Conservation (phyloP, 208 protist species). For the Crithidia acanthocephali region DNA sequence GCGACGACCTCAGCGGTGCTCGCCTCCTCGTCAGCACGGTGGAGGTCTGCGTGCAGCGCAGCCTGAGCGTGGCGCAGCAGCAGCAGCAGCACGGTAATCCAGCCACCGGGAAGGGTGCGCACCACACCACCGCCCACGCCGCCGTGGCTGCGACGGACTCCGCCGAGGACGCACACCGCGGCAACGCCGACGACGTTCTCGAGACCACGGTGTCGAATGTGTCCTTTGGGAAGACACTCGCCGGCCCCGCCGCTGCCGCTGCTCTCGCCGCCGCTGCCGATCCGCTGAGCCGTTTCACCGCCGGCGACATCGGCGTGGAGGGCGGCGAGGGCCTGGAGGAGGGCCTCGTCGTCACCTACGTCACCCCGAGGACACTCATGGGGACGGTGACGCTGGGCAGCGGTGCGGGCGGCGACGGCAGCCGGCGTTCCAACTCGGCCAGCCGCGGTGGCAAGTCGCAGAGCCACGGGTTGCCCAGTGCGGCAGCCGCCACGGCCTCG, state of each 20-base stretch:
- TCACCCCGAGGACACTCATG: slow-evolving; percentile 35
- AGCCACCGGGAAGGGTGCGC: background rate
- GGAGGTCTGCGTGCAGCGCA: slow-evolving; percentile 32
- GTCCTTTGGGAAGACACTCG: background rate
- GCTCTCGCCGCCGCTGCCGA: slow-evolving; percentile 8
- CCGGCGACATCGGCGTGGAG: slow-evolving; percentile 32
- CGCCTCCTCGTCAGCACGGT: slow-evolving; percentile 56
- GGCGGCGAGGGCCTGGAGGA: slow-evolving; percentile 18
- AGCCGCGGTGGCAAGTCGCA: slow-evolving; percentile 6
- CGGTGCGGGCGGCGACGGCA: background rate
- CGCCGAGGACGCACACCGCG: slow-evolving; percentile 1
- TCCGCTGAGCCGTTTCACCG: slow-evolving; percentile 16
- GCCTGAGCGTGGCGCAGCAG: slow-evolving; percentile 12
- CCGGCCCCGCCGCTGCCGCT: no score
- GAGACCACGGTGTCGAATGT: background rate
- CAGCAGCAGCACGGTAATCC: background rate
- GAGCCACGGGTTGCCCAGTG: slow-evolving; percentile 4
- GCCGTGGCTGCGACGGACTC: slow-evolving; percentile 4
- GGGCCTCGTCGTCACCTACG: slow-evolving; percentile 23
- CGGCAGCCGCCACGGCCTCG: background rate
- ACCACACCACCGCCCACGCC: slow-evolving; percentile 7
- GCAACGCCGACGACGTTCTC: background rate
- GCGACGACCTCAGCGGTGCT: slow-evolving; percentile 81
- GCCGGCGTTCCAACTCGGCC: slow-evolving; percentile 18
- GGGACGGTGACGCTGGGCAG: background rate